Conservation (phyloP, 345 rosid species). For the Gossypium bickii region DNA sequence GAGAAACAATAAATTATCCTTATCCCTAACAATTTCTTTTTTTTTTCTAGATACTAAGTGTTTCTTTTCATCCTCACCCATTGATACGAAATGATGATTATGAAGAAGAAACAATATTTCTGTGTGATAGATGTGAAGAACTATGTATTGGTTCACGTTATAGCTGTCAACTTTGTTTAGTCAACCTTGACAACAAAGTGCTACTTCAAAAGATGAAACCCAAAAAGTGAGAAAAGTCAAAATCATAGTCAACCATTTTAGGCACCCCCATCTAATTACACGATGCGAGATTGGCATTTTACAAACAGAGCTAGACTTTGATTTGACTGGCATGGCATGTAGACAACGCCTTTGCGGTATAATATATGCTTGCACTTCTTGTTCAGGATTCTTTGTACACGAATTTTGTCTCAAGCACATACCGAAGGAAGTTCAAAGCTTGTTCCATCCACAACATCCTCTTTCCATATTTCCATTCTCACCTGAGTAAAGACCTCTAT, state of each 20-base stretch:
- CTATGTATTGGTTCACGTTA: background rate
- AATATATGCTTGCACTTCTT: background rate
- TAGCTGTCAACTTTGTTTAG: background rate
- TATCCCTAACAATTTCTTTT: background rate
- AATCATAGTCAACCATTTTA: background rate
- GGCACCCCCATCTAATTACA: background rate
- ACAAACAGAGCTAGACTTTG: background rate
- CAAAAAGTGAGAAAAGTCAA: no score
- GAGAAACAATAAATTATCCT: background rate
- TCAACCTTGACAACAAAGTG: background rate
- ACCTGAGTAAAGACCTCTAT: accelerated
- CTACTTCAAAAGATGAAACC: background rate
- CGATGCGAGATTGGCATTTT: background rate
- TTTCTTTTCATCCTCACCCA: background rate
- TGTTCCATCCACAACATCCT: background rate
- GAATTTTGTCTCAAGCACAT: background rate
- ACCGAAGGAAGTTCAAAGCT: background rate
- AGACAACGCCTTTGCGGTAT: background rate
- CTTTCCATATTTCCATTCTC: background rate
- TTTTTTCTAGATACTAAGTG: background rate
- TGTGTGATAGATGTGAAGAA: background rate
- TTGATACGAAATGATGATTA: background rate
- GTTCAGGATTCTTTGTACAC: background rate
- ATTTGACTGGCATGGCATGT: background rate
- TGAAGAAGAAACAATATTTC: background rate